Conservation (phyloP, 768 basidiomycete species). For the Leccinum subtestaceum region DNA sequence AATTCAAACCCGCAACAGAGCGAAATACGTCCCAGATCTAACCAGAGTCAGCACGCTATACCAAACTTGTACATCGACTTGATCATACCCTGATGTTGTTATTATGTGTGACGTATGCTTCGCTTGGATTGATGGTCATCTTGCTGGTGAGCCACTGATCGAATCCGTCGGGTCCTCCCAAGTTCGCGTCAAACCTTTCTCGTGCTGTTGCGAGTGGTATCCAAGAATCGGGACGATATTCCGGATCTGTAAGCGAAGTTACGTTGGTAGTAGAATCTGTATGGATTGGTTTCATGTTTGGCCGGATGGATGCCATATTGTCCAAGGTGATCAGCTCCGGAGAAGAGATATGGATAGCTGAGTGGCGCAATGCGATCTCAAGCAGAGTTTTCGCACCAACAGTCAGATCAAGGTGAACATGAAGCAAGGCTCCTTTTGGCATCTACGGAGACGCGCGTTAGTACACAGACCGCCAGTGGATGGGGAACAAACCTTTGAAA, state of each 20-base stretch:
- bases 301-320: slow-evolving; percentile 44
- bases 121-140: slow-evolving; percentile 65
- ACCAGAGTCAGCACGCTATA: neutral
- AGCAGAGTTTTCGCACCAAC: slow-evolving; percentile 55
- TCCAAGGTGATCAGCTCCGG: slow-evolving; percentile 36
- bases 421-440: slow-evolving; percentile 78
- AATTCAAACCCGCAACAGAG: slow-evolving; percentile 48
- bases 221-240: slow-evolving; percentile 51
- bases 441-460: slow-evolving; percentile 41
- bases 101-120: slow-evolving; percentile 73
- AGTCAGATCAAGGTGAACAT: slow-evolving; percentile 73
- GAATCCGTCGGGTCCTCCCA: slow-evolving; percentile 65
- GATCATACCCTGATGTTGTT: slow-evolving; percentile 56
- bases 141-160: slow-evolving; percentile 61
- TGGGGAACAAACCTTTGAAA: slow-evolving; percentile 48
- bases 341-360: slow-evolving; percentile 58
- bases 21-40: slow-evolving; percentile 79
- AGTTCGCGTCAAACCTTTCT: slow-evolving; percentile 42
- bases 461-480: neutral
- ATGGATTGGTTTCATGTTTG: slow-evolving; percentile 54
- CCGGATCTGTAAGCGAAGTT: slow-evolving; percentile 33
- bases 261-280: slow-evolving; percentile 13
- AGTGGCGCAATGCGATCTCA: slow-evolving; percentile 51
- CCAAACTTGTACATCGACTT: neutral
- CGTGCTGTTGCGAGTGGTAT: slow-evolving; percentile 54